Percentiles rank a stretch among this genome's conserved stretches.
Evolutionary conservation across 148 eudicot genomes (phyloP).

Genomic region (Simmondsia chinensis): DNA sequence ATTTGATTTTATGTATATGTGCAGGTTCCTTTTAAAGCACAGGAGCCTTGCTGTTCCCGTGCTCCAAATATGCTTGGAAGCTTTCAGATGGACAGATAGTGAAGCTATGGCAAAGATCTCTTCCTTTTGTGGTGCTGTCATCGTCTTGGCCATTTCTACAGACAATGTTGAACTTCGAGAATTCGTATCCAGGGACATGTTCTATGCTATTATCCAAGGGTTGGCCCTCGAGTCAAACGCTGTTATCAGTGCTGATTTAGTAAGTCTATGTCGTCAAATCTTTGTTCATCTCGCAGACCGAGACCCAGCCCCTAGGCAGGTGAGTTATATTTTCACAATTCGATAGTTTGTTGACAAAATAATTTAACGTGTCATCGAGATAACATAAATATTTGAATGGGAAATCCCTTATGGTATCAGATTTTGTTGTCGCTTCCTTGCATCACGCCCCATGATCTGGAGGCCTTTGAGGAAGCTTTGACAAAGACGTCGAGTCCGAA

Average conservation of each 20-base stretch:
- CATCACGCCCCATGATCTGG: constrained; percentile 62
- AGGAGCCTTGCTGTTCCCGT: constrained; percentile 66
- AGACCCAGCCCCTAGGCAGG: constrained; percentile 89
- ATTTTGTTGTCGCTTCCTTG: constrained; percentile 79
- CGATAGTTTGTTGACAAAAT: too few species aligned
- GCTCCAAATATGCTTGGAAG: constrained; percentile 66
- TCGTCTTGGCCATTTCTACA: constrained; percentile 51
- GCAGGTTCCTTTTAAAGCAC: constrained; percentile 69
- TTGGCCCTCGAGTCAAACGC: constrained; percentile 86
- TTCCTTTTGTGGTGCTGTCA: constrained; percentile 56
- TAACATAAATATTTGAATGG: not conserved
- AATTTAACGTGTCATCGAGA: not conserved
- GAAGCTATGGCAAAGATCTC: constrained; percentile 72
- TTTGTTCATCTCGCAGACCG: constrained; percentile 59
- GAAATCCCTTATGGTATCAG: constrained; percentile 25
- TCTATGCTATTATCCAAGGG: constrained; percentile 77
- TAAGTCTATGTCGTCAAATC: constrained; percentile 84
- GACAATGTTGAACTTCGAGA: constrained; percentile 64
- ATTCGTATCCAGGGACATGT: constrained; percentile 79
- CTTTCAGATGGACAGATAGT: constrained; percentile 82
- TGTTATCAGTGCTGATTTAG: constrained; percentile 55
- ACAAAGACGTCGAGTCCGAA: constrained; percentile 80
- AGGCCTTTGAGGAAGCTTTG: constrained; percentile 92
- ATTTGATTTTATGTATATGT: constrained; percentile 5
- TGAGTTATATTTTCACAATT: constrained; percentile 17